Percentiles rank a stretch among this genome's conserved stretches.
Evolutionary conservation across 1,139 yeast genomes (phyloP).

Genomic region (Debaryomyces coudertii): DNA sequence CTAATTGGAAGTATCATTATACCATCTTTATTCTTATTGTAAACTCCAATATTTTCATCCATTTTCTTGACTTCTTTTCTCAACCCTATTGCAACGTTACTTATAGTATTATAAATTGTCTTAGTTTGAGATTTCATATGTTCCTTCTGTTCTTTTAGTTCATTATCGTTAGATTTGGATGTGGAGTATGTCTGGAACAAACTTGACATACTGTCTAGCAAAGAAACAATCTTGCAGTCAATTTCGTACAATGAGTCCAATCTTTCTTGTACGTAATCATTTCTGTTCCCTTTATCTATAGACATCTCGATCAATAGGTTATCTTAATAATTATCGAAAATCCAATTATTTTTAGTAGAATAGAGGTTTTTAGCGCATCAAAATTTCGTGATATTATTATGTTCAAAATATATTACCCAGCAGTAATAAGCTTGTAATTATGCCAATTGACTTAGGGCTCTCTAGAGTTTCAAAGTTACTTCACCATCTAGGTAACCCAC

Average conservation of each 20-base stretch:
- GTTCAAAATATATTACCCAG: neutral
- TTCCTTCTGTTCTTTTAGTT: conserved; percentile 23
- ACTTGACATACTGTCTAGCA: conserved; percentile 43
- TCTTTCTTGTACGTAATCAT: conserved; percentile 46
- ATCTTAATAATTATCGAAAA: neutral
- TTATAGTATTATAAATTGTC: conserved; percentile 35
- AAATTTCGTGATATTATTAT: neutral
- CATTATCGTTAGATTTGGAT: conserved; percentile 19
- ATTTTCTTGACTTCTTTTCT: conserved; percentile 59
- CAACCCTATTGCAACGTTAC: conserved; percentile 50
- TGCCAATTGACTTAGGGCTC: conserved; percentile 65
- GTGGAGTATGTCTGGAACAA: conserved; percentile 45
- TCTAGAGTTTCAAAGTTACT: conserved; percentile 60
- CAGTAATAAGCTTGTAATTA: conserved; percentile 13
- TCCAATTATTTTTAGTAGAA: neutral
- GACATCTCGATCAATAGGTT: conserved; percentile 12
- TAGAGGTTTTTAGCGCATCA: neutral
- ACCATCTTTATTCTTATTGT: conserved; percentile 46
- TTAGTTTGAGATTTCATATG: conserved; percentile 34
- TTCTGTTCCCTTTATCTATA: conserved; percentile 21
- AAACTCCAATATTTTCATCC: conserved; percentile 59
- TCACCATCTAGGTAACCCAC: conserved; percentile 69
- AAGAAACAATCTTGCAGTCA: conserved; percentile 47
- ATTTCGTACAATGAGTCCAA: conserved; percentile 48
- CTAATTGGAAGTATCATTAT: conserved; percentile 61